Conservation (phyloP, 2,329 filamentous ascomycete genomes). For the Epichloe scottii region DNA sequence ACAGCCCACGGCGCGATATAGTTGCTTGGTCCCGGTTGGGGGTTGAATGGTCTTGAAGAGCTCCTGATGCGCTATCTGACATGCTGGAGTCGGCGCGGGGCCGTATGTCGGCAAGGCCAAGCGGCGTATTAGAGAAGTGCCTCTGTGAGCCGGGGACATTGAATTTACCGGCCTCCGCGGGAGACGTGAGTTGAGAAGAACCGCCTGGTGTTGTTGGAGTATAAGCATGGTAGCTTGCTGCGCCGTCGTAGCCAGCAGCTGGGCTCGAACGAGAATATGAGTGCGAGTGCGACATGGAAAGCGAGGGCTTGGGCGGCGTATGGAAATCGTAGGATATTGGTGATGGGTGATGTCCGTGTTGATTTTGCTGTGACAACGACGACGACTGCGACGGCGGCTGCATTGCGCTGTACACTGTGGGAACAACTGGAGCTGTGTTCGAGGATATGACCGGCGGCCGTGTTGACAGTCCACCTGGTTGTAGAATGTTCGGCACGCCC, state of each 20-base stretch:
- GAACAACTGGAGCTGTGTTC: slow-evolving; percentile 32
- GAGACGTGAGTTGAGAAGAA: slow-evolving; percentile 52
- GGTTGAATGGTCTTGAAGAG: slow-evolving; percentile 52
- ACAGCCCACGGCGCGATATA: slow-evolving; percentile 90
- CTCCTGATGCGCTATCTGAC: slow-evolving; percentile 55
- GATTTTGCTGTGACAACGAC: slow-evolving; percentile 23
- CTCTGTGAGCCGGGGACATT: slow-evolving; percentile 45
- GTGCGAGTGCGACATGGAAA: slow-evolving; percentile 58
- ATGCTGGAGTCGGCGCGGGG: slow-evolving; percentile 73
- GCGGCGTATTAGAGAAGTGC: slow-evolving; percentile 66
- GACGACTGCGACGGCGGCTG: slow-evolving; percentile 19
- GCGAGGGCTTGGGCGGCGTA: slow-evolving; percentile 52
- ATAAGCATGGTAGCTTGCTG: slow-evolving; percentile 43
- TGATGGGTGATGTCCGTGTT: slow-evolving; percentile 17
- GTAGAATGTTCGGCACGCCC: slow-evolving; percentile 44
- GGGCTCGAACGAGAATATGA: slow-evolving; percentile 80
- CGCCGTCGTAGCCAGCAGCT: slow-evolving; percentile 43
- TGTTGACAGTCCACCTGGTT: slow-evolving; percentile 37
- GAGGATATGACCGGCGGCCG: slow-evolving; percentile 24
- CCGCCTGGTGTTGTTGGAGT: slow-evolving; percentile 53
- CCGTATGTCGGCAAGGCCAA: slow-evolving; percentile 84
- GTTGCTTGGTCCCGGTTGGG: slow-evolving; percentile 68
- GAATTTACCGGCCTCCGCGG: slow-evolving; percentile 40
- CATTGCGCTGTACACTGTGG: slow-evolving; percentile 33
- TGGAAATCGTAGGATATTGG: slow-evolving; percentile 43